Evolutionary conservation across 305 asterid genomes (phyloP), one percentile per base, ranked within the genome.

Genomic region (Fraxinus sp.): DNA sequence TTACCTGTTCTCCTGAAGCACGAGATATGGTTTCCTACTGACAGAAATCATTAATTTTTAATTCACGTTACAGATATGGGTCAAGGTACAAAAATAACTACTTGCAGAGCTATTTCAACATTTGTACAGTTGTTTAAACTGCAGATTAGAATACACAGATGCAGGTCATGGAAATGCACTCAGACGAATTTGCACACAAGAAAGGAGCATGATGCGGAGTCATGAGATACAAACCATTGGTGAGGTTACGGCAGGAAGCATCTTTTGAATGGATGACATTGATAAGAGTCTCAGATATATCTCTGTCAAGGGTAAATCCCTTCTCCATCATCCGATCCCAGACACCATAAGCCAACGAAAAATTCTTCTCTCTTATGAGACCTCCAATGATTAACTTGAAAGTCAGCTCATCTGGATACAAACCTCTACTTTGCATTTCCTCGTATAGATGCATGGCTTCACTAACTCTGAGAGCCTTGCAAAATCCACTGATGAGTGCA

Each of bases 251-350:
- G 83, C 83, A 80, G 44, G 90, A 84, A 5, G 85, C 84, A 59
- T 84, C 90, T 80, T 86, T 88, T n/a, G 89, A 79, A 77, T 85
- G 89, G 83, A 92, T 89, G 77, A 93, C 91, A 59, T 85, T 85
- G 39, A 92, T 88, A 78, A 95, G 93, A 81, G 89, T 84, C 84
- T 90, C 90, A 4, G 98, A 93, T 79, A 93, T 85, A 90, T 92
- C 92, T 83, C 90, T 87, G 76, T 95, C 97, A 82, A 94, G 98
- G 7, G 98, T 91, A 87, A 91, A 94, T 52, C 99, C 99, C 88
- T 88, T 92, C 87, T 89, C 97, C 98, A 95, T 93, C 98, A 95
- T 94, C 76, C 88, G 92, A 87, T 93, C 98, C 99, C 99, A 95
- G 66, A 94, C 84, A 35, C 90, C 87, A 90, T 94, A 90, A 77